A percentile compares a stretch with the other conserved stretches of the same genome.
Evolutionary conservation across 2,329 filamentous ascomycete genomes (phyloP).

Genomic region (Neoarthrinium moseri): DNA sequence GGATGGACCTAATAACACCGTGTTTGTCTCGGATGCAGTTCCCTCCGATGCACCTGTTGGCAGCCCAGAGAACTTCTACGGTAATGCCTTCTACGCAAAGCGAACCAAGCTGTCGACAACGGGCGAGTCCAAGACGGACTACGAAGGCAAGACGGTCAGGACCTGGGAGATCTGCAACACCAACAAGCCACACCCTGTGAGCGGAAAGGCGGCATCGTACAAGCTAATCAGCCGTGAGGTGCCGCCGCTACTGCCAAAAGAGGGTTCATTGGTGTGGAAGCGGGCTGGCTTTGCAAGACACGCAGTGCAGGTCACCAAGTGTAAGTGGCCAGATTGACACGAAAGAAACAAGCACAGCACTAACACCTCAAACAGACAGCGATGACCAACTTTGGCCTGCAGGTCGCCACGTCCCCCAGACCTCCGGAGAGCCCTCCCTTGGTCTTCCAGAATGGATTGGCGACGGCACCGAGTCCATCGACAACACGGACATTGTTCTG

Average conservation of each 20-base stretch:
- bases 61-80: constrained; percentile 79
- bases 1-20: constrained; percentile 80
- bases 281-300: constrained; percentile 84
- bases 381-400: constrained; percentile 84
- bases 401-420: constrained; percentile 84
- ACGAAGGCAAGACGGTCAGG: constrained; percentile 73
- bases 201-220: constrained; percentile 80
- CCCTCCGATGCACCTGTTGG: constrained; percentile 72
- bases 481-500: constrained; percentile 82
- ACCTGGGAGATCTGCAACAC: constrained; percentile 93
- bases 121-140: constrained; percentile 70
- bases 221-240: constrained; percentile 89
- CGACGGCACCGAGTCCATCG: constrained; percentile 65
- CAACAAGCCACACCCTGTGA: constrained; percentile 80
- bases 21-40: constrained; percentile 79
- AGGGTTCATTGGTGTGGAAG: constrained; percentile 82
- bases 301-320: constrained; percentile 85
- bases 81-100: constrained; percentile 86
- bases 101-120: constrained; percentile 77
- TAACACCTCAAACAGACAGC: constrained; percentile 49
- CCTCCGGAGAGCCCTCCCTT: constrained; percentile 72
- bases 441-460: constrained; percentile 78
- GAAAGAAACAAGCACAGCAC: background rate
- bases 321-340: constrained; percentile 47
- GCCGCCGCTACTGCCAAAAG: constrained; percentile 74